Evolutionary conservation across 805 yeast genomes (phyloP).

Genomic region (Wickerhamomyces ciferrii): DNA sequence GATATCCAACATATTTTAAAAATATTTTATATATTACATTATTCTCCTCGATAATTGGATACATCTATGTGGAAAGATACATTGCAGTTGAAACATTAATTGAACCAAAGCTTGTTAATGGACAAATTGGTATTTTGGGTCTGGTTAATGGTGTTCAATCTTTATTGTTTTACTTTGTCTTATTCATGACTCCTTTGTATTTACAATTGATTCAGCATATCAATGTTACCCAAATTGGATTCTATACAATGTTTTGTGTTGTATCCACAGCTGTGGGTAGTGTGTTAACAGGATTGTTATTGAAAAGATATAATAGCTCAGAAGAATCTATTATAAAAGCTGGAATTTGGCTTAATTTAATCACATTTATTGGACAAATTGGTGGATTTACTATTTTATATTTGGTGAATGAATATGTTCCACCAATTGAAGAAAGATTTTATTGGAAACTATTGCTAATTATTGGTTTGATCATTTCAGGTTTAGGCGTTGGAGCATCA

Average conservation of each 20-base stretch:
- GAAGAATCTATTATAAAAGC: constrained; percentile 18
- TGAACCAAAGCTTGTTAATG: constrained; percentile 33
- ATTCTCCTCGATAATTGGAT: constrained; percentile 16
- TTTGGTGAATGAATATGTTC: constrained; percentile 2
- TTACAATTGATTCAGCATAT: constrained; percentile 38
- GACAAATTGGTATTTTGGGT: constrained; percentile 32
- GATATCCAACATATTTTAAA: constrained; percentile 7
- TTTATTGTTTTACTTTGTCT: constrained; percentile 27
- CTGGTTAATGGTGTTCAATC: constrained; percentile 32
- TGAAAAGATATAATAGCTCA: constrained; percentile 19
- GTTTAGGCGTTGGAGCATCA: constrained; percentile 36
- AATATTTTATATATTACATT: constrained; percentile 8
- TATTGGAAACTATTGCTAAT: constrained; percentile 18
- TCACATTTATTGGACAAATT: constrained; percentile 11
- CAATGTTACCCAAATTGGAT: constrained; percentile 32
- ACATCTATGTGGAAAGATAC: constrained; percentile 29
- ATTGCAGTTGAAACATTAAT: constrained; percentile 33
- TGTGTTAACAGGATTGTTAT: constrained; percentile 28
- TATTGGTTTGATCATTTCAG: constrained; percentile 25
- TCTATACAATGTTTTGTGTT: constrained; percentile 35
- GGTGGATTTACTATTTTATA: constrained; percentile 14
- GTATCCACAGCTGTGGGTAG: constrained; percentile 35
- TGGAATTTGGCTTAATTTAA: constrained; percentile 10
- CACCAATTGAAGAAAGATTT: constrained; percentile 7
- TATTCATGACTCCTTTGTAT: constrained; percentile 35